Evolutionary conservation across 2,329 filamentous ascomycete species (phyloP), one percentile per base, ranked within the genome.

Genomic region (Diaporthe nobilis): DNA sequence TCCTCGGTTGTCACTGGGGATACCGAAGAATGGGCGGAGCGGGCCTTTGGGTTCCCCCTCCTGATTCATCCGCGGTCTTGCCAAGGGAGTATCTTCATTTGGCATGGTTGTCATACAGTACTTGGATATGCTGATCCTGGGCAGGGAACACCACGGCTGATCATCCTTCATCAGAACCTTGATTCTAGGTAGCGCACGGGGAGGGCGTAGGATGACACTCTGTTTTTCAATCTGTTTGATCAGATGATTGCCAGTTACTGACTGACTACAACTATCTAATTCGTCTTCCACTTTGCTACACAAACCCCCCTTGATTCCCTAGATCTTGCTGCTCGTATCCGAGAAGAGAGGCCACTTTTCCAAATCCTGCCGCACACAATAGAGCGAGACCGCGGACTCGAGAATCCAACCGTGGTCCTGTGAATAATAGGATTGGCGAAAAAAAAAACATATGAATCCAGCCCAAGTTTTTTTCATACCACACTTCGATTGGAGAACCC

Each of bases 201-300:
- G 20, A 44, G 22, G n/a, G 22, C 31, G 44, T 37, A 28, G 31
- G 15, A 55, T 55, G 49, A 39, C 22, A 22, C 34, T 22, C n/a
- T 55, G 63, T 70, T 70, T 55, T 70, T 37, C 65, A 70, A 39
- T 42, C 34, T 55, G 65, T 22, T 55, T 28, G 31, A 70, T 42
- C 65, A 70, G 34, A 70, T 42, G 34, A 53, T 31, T 17, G 47
- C 65, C 49, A 55, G 55, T n/a, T 57, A 37, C 63, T 49, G 22
- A 37, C 31, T 70, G 65, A 39, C 47, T 55, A 53, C 22, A 39
- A 68, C 65, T 68, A 68, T 70, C 65, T 55, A 70, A 70, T 51
- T 37, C 49, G 13, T 31, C n/a, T 37, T 15, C 65, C n/a, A 70
- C 49, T 70, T n/a, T 55, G 47, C 47, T 70, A 70, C 34, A 55